Evolutionary conservation across 192 early-diverging fungal species (phyloP).

Genomic region (Chytriomyces hyalinus): DNA sequence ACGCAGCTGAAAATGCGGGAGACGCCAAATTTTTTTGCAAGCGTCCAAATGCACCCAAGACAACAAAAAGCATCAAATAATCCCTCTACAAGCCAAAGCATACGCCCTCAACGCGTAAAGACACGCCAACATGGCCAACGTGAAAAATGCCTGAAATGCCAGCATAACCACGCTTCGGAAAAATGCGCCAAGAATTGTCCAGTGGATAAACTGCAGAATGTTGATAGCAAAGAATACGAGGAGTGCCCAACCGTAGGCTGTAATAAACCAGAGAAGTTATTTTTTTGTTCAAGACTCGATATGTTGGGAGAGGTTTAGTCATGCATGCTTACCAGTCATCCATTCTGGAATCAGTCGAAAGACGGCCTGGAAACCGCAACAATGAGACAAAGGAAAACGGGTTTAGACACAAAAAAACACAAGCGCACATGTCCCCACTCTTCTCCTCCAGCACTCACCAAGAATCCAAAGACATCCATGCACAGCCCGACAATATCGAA

Average conservation of each 20-base stretch:
- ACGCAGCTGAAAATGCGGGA: no score
- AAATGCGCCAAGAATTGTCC: conserved; percentile 9
- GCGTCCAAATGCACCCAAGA: no score
- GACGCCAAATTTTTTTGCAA: no score
- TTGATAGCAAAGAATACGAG: conserved; percentile 2
- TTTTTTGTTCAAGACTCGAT: background rate
- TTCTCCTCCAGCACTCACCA: background rate
- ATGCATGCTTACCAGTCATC: conserved; percentile 17
- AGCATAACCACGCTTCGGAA: background rate
- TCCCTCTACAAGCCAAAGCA: conserved; percentile 24
- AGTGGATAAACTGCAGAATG: conserved; percentile 8
- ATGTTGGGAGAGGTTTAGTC: no score
- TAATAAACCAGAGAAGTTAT: background rate
- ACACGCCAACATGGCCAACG: conserved; percentile 21
- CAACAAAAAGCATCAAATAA: no score
- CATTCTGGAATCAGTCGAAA: conserved; percentile 29
- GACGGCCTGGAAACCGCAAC: background rate
- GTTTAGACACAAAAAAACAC: no score
- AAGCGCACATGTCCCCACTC: background rate
- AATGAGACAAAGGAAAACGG: no score
- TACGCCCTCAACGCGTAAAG: conserved; percentile 21
- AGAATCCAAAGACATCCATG: conserved; percentile 5
- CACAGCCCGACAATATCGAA: conserved; percentile 9
- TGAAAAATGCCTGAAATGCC: conserved; percentile 23
- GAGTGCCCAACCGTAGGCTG: conserved; percentile 19